Conservation (phyloP, 331 rosid species). For the Pyracantha coccinea region DNA sequence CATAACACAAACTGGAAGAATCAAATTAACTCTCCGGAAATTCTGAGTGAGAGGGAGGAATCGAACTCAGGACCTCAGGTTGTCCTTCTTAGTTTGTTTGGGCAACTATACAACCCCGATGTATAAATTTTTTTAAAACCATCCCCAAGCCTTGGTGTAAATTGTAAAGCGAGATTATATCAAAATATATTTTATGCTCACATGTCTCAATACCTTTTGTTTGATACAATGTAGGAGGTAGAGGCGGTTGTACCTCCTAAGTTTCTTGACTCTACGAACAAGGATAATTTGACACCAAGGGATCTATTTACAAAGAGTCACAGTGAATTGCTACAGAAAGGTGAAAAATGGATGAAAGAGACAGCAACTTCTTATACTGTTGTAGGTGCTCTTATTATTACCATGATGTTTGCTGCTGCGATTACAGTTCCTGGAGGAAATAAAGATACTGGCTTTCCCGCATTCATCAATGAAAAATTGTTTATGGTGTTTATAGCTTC, state of each 20-base stretch:
- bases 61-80: too few species aligned
- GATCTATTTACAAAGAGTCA: not conserved
- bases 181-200: too few species aligned
- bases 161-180: too few species aligned
- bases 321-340: not conserved
- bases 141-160: too few species aligned
- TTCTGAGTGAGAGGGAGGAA: too few species aligned
- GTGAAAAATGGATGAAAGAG: not conserved
- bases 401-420: not conserved
- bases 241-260: not conserved
- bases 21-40: too few species aligned
- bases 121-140: too few species aligned
- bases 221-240: not conserved
- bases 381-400: too few species aligned
- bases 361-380: not conserved
- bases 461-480: not conserved
- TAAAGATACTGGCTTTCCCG: not conserved
- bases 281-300: not conserved
- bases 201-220: too few species aligned
- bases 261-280: not conserved
- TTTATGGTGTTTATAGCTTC: not conserved
- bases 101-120: too few species aligned
- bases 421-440: not conserved
- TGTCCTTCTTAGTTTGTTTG: too few species aligned
- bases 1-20: too few species aligned